Percentiles rank a stretch among this genome's conserved stretches.
These are phyloP conservation scores for Coemansia erecta DNA, from an alignment of 192 early-diverging fungal species.

Conservation along the genomic window DNA sequence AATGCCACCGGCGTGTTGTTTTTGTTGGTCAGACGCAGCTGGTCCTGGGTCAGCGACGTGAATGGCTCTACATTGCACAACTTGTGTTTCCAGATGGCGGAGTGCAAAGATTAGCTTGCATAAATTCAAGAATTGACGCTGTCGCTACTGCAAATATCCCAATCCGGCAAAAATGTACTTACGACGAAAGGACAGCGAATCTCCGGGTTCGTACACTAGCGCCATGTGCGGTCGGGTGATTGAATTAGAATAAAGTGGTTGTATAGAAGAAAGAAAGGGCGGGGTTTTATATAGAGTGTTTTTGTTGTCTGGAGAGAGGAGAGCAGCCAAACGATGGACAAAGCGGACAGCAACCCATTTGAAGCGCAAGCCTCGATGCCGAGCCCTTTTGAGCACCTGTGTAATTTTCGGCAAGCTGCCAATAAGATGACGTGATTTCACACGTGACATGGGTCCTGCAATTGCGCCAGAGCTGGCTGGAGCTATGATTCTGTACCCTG, in stretches of 20 bases:
- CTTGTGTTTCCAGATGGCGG: not conserved
- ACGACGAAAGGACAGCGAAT: constrained; percentile 60
- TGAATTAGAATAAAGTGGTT: not conserved
- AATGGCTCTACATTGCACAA: constrained; percentile 58
- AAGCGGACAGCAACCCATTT: not conserved
- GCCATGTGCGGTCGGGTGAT: constrained; percentile 46
- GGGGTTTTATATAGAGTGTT: too few species aligned
- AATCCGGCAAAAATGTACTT: constrained; percentile 28
- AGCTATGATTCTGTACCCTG: too few species aligned
- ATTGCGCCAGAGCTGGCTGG: too few species aligned
- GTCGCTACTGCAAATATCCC: not conserved
- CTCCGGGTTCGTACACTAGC: constrained; percentile 59
- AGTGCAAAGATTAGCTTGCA: not conserved
- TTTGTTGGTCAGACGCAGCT: constrained; percentile 62
- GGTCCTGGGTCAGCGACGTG: constrained; percentile 58
- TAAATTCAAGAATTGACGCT: not conserved
- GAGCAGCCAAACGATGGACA: not conserved
- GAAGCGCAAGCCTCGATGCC: too few species aligned
- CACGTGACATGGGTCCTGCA: too few species aligned
- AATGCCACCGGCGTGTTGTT: constrained; percentile 76
- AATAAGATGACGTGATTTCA: too few species aligned
- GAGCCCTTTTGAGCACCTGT: too few species aligned
- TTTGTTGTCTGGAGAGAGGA: not conserved
- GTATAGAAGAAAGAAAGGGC: not conserved
- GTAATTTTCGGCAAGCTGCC: too few species aligned